These are phyloP conservation scores for Raddia guianensis DNA, from an alignment of 176 grass and related monocot genomes.

Conservation along the genomic window DNA sequence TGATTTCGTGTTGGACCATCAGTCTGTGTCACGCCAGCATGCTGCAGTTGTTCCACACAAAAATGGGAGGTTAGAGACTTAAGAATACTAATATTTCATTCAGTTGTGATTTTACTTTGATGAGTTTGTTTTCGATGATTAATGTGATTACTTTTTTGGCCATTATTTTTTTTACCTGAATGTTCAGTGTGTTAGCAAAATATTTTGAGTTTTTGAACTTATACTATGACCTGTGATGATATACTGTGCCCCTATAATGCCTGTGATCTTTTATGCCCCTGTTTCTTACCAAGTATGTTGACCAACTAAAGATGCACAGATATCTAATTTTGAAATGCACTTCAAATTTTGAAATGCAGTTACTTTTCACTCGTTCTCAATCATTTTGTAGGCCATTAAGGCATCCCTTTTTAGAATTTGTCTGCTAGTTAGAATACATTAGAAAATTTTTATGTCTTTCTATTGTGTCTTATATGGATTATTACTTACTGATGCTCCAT, in stretches of 20 bases:
- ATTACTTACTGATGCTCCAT: conserved; percentile 16
- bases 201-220: background rate
- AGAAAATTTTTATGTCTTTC: conserved; percentile 29
- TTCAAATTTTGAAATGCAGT: background rate
- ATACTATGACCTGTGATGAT: background rate
- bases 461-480: conserved; percentile 3
- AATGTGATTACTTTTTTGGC: background rate
- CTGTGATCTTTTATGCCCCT: background rate
- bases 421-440: background rate
- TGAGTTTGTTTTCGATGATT: background rate
- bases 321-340: conserved; percentile 8
- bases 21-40: conserved; percentile 94
- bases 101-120: background rate
- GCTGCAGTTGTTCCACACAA: conserved; percentile 90
- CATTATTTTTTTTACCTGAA: background rate
- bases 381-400: conserved; percentile 24
- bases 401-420: conserved; percentile 12
- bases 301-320: background rate
- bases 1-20: conserved; percentile 94
- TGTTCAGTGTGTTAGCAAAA: background rate
- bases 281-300: background rate
- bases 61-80: conserved; percentile 75
- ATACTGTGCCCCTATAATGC: conserved; percentile 12
- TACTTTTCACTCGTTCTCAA: background rate
- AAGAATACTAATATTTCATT: conserved; percentile 6